Base-by-base conservation (phyloP, 1,139 yeast genomes). In the Geotrichum macrosporum region DNA sequence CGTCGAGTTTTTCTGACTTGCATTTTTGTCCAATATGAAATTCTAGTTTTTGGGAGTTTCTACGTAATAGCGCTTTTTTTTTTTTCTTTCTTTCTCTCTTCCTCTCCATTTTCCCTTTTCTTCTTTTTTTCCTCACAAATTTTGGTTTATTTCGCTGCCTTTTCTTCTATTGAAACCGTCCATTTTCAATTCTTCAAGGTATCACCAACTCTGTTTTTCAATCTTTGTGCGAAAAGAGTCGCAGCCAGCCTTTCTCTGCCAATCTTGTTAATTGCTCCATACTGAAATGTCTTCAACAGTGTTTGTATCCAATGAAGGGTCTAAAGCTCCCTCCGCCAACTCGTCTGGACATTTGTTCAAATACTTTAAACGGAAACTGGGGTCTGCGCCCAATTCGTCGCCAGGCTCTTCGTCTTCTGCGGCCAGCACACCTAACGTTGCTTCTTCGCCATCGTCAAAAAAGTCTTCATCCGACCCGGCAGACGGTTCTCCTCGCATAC, bases 371-470 rank as follows among this genome's bases (percentile, higher is more conserved):
- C 34, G 44, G 22, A 47, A 47, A 21, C 31, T 46, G 4, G n/a
- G 43, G 15, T 24, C 34, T 3, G 10, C 24, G 18, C 12, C 26
- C 16, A 10, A 34, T 3, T 19, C 46, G 15, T 13, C 41, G 8
- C 19, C 41, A 4, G 13, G 41, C 32, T 20, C 37, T 16, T 33
- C 43, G 5, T 15, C 37, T 5, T n/a, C n/a, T n/a, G n/a, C n/a
- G n/a, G 3, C 36, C 10, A 16, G 37, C 34, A 13, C 41, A 10
- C n/a, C 53, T 15, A n/a, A 35, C 44, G 50, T 42, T 48, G 34
- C 30, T 30, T 51, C 41, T 26, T 50, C 41, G 50, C 51, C 38
- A 49, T 48, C 42, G 52, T 24, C 27, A 24, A 53, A 51, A 44
- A 53, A 51, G 46, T 43, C 44, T 16, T 26, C 36, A 20, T 10